Evolutionary conservation across 2,329 filamentous ascomycete genomes (phyloP).

Genomic region (Dothidotthia symphoricarpi): DNA sequence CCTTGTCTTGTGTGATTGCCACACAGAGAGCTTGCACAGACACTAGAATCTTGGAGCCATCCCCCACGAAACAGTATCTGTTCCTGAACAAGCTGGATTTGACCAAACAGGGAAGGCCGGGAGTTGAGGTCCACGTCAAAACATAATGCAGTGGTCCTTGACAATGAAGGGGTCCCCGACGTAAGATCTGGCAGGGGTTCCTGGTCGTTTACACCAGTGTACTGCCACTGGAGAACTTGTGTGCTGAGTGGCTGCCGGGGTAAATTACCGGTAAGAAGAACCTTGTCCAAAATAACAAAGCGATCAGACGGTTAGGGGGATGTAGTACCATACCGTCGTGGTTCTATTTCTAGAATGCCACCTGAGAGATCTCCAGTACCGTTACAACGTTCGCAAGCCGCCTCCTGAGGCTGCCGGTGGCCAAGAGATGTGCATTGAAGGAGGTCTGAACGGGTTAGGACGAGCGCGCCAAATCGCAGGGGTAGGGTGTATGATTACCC

Average conservation of each 20-base stretch:
- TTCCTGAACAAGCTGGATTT: constrained; percentile 44
- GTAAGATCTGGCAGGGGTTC: constrained; percentile 41
- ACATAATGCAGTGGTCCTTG: constrained; percentile 48
- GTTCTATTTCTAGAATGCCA: constrained; percentile 45
- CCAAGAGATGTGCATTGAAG: constrained; percentile 39
- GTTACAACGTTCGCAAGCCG: constrained; percentile 40
- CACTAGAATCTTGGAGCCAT: constrained; percentile 39
- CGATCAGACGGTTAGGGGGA: constrained; percentile 23
- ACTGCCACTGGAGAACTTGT: constrained; percentile 37
- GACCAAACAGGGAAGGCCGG: constrained; percentile 45
- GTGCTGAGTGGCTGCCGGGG: constrained; percentile 42
- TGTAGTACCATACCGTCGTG: constrained; percentile 33
- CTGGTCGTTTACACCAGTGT: constrained; percentile 36
- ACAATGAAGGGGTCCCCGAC: constrained; percentile 39
- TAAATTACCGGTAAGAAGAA: constrained; percentile 41
- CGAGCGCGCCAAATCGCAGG: constrained; percentile 26
- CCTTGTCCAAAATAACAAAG: constrained; percentile 32
- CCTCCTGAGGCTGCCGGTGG: constrained; percentile 33
- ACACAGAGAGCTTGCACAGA: constrained; percentile 45
- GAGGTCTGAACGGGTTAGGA: constrained; percentile 34
- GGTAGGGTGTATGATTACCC: constrained; percentile 31
- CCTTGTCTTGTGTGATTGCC: constrained; percentile 45
- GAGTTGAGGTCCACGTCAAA: constrained; percentile 44
- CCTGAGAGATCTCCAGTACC: constrained; percentile 44
- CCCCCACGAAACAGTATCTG: constrained; percentile 45